A percentile compares a stretch with the other conserved stretches of the same genome.
Evolutionary conservation across 176 grass and related monocot species (phyloP).

Genomic region (Metroxylon sagu): DNA sequence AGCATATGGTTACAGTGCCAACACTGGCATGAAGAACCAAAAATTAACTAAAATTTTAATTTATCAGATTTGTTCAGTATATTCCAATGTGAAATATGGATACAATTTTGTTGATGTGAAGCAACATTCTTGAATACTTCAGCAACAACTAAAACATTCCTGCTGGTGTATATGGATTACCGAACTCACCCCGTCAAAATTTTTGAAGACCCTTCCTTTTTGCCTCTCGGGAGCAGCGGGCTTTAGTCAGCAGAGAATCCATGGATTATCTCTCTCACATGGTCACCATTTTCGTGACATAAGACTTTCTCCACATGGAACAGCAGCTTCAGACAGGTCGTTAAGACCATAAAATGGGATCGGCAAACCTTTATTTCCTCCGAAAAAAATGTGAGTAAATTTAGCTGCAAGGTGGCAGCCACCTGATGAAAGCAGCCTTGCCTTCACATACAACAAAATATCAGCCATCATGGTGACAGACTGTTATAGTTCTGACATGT

Average conservation of each 20-base stretch:
- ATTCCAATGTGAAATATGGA: constrained; percentile 56
- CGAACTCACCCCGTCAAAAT: constrained; percentile 67
- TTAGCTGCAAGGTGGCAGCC: neutral
- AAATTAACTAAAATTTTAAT: too few species aligned
- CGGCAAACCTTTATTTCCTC: constrained; percentile 21
- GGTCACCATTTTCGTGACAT: constrained; percentile 16
- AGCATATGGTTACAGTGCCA: too few species aligned
- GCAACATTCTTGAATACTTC: constrained; percentile 25
- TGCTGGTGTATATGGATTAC: constrained; percentile 39
- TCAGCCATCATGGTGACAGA: constrained; percentile 6
- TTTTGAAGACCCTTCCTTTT: constrained; percentile 30
- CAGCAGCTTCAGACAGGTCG: neutral
- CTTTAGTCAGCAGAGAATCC: constrained; percentile 31
- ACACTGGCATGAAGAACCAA: too few species aligned
- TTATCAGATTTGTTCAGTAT: constrained; percentile 22
- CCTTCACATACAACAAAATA: neutral
- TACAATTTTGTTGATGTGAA: constrained; percentile 37
- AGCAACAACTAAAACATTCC: constrained; percentile 19
- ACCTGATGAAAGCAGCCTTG: constrained; percentile 1
- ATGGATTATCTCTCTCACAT: neutral
- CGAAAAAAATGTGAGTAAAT: constrained; percentile 10
- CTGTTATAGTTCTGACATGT: constrained; percentile 35
- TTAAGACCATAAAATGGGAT: neutral
- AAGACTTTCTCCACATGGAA: constrained; percentile 13
- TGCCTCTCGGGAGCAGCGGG: constrained; percentile 26